phyloP scores from a whole-genome alignment of 2,329 filamentous ascomycete genomes.

The Dactylellina leptospora region DNA sequence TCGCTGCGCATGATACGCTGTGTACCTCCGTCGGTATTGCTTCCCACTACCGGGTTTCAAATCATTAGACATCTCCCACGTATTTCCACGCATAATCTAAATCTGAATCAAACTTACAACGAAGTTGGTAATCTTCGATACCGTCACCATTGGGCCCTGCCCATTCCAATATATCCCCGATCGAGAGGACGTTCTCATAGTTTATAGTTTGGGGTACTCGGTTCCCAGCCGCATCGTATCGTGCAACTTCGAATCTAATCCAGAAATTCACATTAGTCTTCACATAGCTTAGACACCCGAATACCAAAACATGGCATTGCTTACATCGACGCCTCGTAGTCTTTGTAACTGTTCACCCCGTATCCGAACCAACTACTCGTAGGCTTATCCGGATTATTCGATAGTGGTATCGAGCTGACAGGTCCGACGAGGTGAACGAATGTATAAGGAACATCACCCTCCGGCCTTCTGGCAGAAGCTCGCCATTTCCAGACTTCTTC shows the following conservation, averaged over 20 bases:
- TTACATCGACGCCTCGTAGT: constrained; percentile 40
- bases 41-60: constrained; percentile 11
- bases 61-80: neutral
- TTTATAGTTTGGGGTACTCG: constrained; percentile 18
- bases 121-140: constrained; percentile 32
- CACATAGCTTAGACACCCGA: neutral
- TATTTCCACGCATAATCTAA: too few relatives aligned
- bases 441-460: constrained; percentile 2
- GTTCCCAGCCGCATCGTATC: constrained; percentile 1
- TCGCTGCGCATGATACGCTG: constrained; percentile 38
- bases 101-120: constrained; percentile 9
- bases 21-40: constrained; percentile 16
- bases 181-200: constrained; percentile 9
- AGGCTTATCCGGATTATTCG: constrained; percentile 29
- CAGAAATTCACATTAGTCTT: neutral
- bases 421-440: constrained; percentile 35
- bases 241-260: constrained; percentile 28
- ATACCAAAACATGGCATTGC: neutral
- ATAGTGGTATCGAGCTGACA: constrained; percentile 12
- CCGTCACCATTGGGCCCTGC: constrained; percentile 23
- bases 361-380: constrained; percentile 34
- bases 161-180: constrained; percentile 37
- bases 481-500: constrained; percentile 22
- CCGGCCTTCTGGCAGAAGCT: neutral
- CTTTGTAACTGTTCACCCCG: constrained; percentile 7